A percentile compares a stretch with the other conserved stretches of the same genome.
phyloP scores from a whole-genome alignment of 78 protist genomes.

The Speleostelium caveatum region DNA sequence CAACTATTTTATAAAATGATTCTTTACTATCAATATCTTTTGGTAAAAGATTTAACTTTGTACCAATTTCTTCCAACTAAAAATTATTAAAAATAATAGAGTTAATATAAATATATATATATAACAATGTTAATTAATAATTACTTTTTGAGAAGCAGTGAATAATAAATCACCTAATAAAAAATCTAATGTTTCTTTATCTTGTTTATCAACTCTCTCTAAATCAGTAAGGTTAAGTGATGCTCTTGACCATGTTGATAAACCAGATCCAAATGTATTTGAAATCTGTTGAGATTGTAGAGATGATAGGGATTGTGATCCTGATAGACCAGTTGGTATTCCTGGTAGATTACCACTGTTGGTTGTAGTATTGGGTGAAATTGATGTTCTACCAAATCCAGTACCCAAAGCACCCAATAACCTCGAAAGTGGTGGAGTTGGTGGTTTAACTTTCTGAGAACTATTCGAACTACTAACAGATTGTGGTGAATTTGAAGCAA shows the following conservation, averaged over 20 bases:
- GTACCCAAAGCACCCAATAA: constrained; percentile 46
- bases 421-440: constrained; percentile 31
- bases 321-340: constrained; percentile 5
- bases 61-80: constrained; percentile 35
- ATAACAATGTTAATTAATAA: too few species aligned
- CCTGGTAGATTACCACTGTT: not conserved
- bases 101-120: too few species aligned
- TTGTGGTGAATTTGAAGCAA: constrained; percentile 1
- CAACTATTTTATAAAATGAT: constrained; percentile 8
- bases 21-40: constrained; percentile 6
- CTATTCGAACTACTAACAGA: not conserved
- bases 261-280: not conserved
- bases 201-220: constrained; percentile 38
- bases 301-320: constrained; percentile 50
- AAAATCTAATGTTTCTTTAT: constrained; percentile 52
- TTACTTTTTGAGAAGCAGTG: constrained; percentile 38
- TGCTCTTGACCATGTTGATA: constrained; percentile 1
- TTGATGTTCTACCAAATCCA: constrained; percentile 5
- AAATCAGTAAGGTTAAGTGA: constrained; percentile 11
- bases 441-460: constrained; percentile 1
- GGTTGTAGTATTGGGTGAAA: not conserved
- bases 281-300: constrained; percentile 39
- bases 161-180: constrained; percentile 40
- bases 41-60: constrained; percentile 19
- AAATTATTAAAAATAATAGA: not conserved